These are phyloP conservation scores for Ambrosia trifida DNA, from an alignment of 129 eudicot species.

Conservation along the genomic window DNA sequence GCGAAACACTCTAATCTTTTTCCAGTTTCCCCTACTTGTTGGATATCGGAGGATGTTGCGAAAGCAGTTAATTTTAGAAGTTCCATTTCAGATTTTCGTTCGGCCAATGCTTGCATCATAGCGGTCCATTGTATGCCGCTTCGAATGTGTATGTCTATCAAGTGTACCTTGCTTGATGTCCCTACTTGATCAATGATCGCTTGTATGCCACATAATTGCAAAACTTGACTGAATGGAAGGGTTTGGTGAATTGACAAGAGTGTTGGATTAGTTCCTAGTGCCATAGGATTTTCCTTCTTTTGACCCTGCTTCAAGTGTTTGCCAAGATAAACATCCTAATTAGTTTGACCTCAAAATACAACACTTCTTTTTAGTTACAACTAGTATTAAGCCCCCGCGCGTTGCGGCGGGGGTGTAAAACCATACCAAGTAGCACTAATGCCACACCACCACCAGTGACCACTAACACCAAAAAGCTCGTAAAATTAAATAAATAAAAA, in stretches of 20 bases:
- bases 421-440: no score
- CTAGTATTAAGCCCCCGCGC: no score
- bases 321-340: neutral
- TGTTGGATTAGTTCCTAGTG: constrained; percentile 32
- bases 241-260: constrained; percentile 43
- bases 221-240: constrained; percentile 58
- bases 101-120: constrained; percentile 55
- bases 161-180: constrained; percentile 44
- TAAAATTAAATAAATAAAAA: no score
- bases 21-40: constrained; percentile 41
- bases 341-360: neutral
- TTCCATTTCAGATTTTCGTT: constrained; percentile 23
- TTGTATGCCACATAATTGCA: constrained; percentile 57
- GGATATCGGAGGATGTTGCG: constrained; percentile 32
- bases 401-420: no score
- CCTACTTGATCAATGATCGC: constrained; percentile 47
- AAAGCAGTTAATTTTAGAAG: constrained; percentile 49
- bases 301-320: constrained; percentile 16
- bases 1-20: constrained; percentile 51
- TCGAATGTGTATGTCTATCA: constrained; percentile 62
- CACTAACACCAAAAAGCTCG: no score
- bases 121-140: constrained; percentile 57
- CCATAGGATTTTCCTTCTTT: constrained; percentile 26
- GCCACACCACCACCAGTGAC: no score
- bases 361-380: no score